Evolutionary conservation across 73 alveolate genomes (phyloP), one percentile per base, ranked within the genome.

Genomic region (Paramecium primaurelia): DNA sequence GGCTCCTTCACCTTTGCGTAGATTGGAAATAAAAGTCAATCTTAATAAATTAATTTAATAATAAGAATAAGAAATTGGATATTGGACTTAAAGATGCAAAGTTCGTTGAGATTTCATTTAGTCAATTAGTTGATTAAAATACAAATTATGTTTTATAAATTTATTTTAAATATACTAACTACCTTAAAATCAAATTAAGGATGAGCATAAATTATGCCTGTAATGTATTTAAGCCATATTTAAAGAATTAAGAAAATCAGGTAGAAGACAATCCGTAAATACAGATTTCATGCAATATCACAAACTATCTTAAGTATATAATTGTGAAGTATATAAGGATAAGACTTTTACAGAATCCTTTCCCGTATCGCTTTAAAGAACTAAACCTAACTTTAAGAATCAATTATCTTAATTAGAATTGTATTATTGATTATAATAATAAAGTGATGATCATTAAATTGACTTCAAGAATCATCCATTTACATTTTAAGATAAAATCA

Each of bases 201-300:
- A 80, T 80, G 91, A 80, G 91, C 58, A 80, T 80, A 28, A 80
- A 80, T 20, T 80, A 80, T 47, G 91, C 91, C 47, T 28, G 84
- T 64, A 64, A 80, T 45, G 88, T 75, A 80, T 80, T 40, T 80
- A 25, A 20, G 3, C 26, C n/a, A 22, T 80, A 44, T 75, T 32
- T 42, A 18, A 44, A 80, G 91, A 80, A 25, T 49, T 80, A 47
- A 80, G 91, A 44, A 42, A 49, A 45, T 11, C 47, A 2, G 28
- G 77, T 6, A 14, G 91, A 37, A 38, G 87, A 73, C 59, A 34
- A 37, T 73, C 87, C 6, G 87, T 73, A 36, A 73, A 73, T 28
- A 40, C 58, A 36, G 59, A 73, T 12, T 73, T 73, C 22, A 37
- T 44, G 47, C 58, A 73, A 37, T 73, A 73, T 73, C 87, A 73